A percentile compares a stretch with the other conserved stretches of the same genome.
Conservation (phyloP, 2,329 filamentous ascomycete species). For the Fusarium sp. region DNA sequence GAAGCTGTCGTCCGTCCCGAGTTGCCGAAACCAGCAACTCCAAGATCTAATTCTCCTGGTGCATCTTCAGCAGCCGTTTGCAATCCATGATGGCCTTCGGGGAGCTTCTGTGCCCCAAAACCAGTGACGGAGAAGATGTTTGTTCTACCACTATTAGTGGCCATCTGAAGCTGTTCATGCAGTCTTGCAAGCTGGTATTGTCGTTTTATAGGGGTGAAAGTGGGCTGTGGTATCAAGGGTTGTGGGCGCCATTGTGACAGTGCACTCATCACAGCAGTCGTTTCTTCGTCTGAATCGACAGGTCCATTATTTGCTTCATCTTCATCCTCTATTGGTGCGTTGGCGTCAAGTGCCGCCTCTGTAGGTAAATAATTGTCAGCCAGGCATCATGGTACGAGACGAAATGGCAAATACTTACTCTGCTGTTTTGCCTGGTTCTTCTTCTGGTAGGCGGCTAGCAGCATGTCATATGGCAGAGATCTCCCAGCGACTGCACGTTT, state of each 20-base stretch:
- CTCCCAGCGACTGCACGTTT: constrained; percentile 89
- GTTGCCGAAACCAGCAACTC: constrained; percentile 54
- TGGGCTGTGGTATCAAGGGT: constrained; percentile 76
- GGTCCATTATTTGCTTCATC: constrained; percentile 82
- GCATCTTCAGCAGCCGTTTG: constrained; percentile 66
- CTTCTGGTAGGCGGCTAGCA: constrained; percentile 90
- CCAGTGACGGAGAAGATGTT: constrained; percentile 74
- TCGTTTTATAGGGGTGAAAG: constrained; percentile 71
- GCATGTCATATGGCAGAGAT: constrained; percentile 91
- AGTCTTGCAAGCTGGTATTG: constrained; percentile 73
- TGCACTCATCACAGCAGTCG: constrained; percentile 86
- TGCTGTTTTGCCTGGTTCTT: constrained; percentile 99
- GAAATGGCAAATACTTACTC: constrained; percentile 68
- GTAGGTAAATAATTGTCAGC: constrained; percentile 24
- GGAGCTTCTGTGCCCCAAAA: constrained; percentile 66
- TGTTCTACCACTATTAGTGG: constrained; percentile 73
- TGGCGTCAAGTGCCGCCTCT: constrained; percentile 93
- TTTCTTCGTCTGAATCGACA: constrained; percentile 95
- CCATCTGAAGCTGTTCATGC: constrained; percentile 74
- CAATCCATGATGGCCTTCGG: constrained; percentile 61
- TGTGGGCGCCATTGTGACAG: constrained; percentile 81
- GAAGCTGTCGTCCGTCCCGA: constrained; percentile 58
- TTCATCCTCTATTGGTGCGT: constrained; percentile 88
- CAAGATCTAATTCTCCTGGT: constrained; percentile 67
- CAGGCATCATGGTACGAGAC: neutral